A percentile compares a stretch with the other conserved stretches of the same genome.
These are phyloP conservation scores for Cladorrhinum sp. DNA, from an alignment of 2,329 filamentous ascomycete genomes.

Conservation along the genomic window DNA sequence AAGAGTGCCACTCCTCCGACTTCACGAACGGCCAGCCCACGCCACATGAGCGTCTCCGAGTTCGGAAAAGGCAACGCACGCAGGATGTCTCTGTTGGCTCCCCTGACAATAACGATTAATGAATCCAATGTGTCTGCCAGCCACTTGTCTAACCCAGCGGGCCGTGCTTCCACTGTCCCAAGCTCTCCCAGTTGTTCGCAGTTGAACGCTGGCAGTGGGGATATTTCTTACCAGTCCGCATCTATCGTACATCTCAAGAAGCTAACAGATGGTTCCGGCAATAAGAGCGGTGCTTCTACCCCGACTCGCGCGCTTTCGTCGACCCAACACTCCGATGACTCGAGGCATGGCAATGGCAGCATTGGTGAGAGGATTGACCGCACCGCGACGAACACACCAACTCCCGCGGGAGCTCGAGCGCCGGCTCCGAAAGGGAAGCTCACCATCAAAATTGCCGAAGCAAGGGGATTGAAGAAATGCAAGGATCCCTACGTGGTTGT, in stretches of 20 bases:
- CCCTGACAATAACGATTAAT: slow-evolving; percentile 63
- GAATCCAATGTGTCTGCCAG: slow-evolving; percentile 61
- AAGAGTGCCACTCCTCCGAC: slow-evolving; percentile 34
- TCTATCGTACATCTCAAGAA: slow-evolving; percentile 69
- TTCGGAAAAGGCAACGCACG: slow-evolving; percentile 41
- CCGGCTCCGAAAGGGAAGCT: slow-evolving; percentile 80
- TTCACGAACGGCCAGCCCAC: slow-evolving; percentile 36
- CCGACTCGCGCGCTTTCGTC: slow-evolving; percentile 82
- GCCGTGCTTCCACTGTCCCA: slow-evolving; percentile 50
- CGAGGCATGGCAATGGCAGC: slow-evolving; percentile 38
- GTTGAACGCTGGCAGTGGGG: slow-evolving; percentile 36
- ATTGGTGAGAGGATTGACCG: slow-evolving; percentile 40
- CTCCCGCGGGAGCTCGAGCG: slow-evolving; percentile 56
- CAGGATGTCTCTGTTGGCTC: slow-evolving; percentile 48
- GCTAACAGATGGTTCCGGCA: slow-evolving; percentile 79
- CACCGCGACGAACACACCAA: slow-evolving; percentile 53
- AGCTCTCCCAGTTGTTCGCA: slow-evolving; percentile 48
- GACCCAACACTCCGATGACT: slow-evolving; percentile 51
- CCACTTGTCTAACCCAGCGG: slow-evolving; percentile 67
- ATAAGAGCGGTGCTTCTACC: slow-evolving; percentile 90
- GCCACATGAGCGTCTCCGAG: slow-evolving; percentile 45
- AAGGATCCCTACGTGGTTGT: slow-evolving; percentile 93
- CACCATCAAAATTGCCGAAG: slow-evolving; percentile 84
- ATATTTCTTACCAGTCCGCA: slow-evolving; percentile 52
- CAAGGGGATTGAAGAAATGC: slow-evolving; percentile 74